These are phyloP conservation scores for Dioscorea cayenensis DNA, from an alignment of 116 monocot species.

Conservation along the genomic window DNA sequence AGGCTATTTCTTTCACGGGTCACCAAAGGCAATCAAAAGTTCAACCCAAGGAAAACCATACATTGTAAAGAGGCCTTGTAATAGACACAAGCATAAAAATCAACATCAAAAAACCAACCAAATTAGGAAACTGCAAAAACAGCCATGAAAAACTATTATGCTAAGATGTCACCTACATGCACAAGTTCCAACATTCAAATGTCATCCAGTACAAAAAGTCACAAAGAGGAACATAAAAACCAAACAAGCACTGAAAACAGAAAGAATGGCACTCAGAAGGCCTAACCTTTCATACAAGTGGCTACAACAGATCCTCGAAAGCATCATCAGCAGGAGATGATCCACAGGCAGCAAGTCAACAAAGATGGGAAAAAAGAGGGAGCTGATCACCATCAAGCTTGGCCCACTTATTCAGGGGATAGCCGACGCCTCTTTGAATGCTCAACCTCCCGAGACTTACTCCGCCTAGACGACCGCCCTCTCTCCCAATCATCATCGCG, in stretches of 20 bases:
- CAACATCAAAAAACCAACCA: too few relatives aligned
- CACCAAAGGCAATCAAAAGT: too few relatives aligned
- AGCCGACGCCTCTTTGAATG: conserved; percentile 39
- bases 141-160: not conserved
- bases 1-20: too few relatives aligned
- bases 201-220: not conserved
- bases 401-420: conserved; percentile 21
- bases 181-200: not conserved
- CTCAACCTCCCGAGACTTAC: conserved; percentile 64
- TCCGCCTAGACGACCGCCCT: conserved; percentile 62
- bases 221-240: not conserved
- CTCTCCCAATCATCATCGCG: conserved; percentile 72
- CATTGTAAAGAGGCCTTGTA: too few relatives aligned
- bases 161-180: not conserved
- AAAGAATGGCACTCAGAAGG: not conserved
- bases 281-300: not conserved
- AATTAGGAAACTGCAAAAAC: too few relatives aligned
- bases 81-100: too few relatives aligned
- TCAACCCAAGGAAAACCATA: too few relatives aligned
- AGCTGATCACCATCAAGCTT: not conserved
- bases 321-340: not conserved
- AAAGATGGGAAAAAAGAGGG: not conserved
- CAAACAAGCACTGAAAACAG: not conserved
- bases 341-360: not conserved
- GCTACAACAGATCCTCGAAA: not conserved